Evolutionary conservation across 2,329 filamentous ascomycete genomes (phyloP).

Genomic region (Calycina marina): DNA sequence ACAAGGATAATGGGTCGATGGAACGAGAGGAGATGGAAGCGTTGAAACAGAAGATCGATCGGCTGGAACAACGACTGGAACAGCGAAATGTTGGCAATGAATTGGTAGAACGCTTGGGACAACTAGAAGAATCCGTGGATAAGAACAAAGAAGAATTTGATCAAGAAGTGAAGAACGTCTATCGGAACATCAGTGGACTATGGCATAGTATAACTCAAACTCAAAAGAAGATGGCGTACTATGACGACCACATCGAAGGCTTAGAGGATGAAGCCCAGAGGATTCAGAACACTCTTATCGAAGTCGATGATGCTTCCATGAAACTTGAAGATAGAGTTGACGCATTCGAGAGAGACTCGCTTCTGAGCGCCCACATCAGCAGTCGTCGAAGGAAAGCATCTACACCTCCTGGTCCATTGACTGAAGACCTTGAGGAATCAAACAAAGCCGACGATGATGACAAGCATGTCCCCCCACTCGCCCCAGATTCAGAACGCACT

Average conservation of each 20-base stretch:
- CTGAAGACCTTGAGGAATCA: slow-evolving; percentile 4
- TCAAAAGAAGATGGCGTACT: slow-evolving; percentile 34
- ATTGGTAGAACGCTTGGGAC: slow-evolving; percentile 22
- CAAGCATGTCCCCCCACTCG: slow-evolving; percentile 5
- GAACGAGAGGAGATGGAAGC: slow-evolving; percentile 33
- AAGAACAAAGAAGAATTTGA: slow-evolving; percentile 35
- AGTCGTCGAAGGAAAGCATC: slow-evolving; percentile 17
- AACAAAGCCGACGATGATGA: slow-evolving; percentile 3
- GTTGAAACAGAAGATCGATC: slow-evolving; percentile 31
- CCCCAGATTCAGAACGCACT: neutral
- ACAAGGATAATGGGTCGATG: slow-evolving; percentile 29
- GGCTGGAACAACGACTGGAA: slow-evolving; percentile 30
- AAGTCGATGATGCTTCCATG: slow-evolving; percentile 23
- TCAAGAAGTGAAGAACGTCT: slow-evolving; percentile 38
- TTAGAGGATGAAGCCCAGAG: slow-evolving; percentile 27
- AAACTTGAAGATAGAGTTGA: slow-evolving; percentile 21
- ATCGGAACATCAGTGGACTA: slow-evolving; percentile 37
- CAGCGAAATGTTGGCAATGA: slow-evolving; percentile 20
- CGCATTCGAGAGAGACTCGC: slow-evolving; percentile 11
- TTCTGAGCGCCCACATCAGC: slow-evolving; percentile 4
- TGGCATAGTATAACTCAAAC: slow-evolving; percentile 35
- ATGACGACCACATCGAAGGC: slow-evolving; percentile 38
- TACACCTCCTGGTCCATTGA: slow-evolving; percentile 13
- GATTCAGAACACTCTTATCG: slow-evolving; percentile 19
- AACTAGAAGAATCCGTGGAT: slow-evolving; percentile 39